Evolutionary conservation across 1,139 yeast genomes (phyloP).

Genomic region (Lodderomyces oxycetoniae): DNA sequence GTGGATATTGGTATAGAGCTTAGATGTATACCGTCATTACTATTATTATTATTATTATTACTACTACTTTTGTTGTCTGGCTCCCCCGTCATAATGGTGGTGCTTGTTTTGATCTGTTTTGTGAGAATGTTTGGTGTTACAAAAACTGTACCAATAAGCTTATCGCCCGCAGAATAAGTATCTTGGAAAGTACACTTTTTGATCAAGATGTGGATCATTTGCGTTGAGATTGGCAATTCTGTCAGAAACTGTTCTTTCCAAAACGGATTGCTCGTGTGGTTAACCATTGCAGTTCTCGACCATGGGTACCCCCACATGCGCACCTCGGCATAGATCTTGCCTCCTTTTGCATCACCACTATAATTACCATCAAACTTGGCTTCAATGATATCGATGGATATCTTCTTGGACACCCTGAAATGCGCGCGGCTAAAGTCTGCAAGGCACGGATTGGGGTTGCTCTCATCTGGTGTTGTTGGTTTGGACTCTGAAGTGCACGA

Average conservation of each 20-base stretch:
- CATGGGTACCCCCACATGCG: conserved; percentile 64
- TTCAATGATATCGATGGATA: conserved; percentile 60
- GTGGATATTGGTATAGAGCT: conserved; percentile 1
- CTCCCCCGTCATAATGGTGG: conserved; percentile 34
- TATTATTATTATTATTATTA: too few relatives aligned
- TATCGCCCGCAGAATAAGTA: conserved; percentile 27
- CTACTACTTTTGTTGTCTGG: conserved; percentile 6
- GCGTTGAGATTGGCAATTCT: conserved; percentile 53
- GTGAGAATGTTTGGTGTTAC: conserved; percentile 53
- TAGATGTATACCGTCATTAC: too few relatives aligned
- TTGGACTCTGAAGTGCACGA: conserved; percentile 19
- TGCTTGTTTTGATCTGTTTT: conserved; percentile 28
- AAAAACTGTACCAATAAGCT: conserved; percentile 49
- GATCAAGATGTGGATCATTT: conserved; percentile 48
- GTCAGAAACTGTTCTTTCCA: conserved; percentile 68
- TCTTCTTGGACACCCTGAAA: conserved; percentile 53
- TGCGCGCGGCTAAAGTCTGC: conserved; percentile 28
- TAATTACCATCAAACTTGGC: conserved; percentile 45
- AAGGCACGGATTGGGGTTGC: conserved; percentile 13
- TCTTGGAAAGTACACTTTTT: conserved; percentile 31
- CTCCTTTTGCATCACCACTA: conserved; percentile 5
- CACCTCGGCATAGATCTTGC: conserved; percentile 56
- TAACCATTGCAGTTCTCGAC: conserved; percentile 63
- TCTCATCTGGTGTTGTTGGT: neutral
- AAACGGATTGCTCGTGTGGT: conserved; percentile 49